Evolutionary conservation across 164 flowering plant genomes (phyloP).

Genomic region (Litsea cubeba): DNA sequence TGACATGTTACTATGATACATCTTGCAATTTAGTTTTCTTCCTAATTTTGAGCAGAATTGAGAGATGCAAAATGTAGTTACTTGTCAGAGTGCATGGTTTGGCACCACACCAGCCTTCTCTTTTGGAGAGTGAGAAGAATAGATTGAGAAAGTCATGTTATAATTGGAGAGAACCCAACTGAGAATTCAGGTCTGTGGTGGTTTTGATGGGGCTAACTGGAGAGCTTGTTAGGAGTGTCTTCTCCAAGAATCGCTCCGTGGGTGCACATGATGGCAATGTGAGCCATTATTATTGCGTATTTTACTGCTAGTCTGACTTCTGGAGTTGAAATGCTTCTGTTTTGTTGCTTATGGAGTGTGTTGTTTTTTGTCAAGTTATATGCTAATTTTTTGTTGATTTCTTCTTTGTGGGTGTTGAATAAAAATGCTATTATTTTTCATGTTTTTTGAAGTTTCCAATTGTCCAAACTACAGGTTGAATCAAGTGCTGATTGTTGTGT

Average conservation of each 20-base stretch:
- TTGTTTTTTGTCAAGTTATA: neutral
- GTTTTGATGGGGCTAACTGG: slow-evolving; percentile 61
- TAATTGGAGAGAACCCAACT: slow-evolving; percentile 13
- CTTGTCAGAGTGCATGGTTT: neutral
- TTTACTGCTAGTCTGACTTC: neutral
- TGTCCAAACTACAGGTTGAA: no score
- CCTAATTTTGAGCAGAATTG: no score
- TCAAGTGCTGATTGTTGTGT: no score
- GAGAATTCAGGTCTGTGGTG: slow-evolving; percentile 18
- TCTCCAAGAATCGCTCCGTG: slow-evolving; percentile 49
- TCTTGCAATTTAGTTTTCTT: no score
- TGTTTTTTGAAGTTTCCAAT: no score
- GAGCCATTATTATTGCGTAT: slow-evolving; percentile 10
- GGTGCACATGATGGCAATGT: slow-evolving; percentile 36
- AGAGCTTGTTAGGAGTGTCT: slow-evolving; percentile 57
- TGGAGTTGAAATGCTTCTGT: neutral
- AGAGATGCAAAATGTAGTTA: no score
- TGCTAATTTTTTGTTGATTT: neutral
- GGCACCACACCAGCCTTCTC: neutral
- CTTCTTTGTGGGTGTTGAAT: no score
- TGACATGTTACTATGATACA: no score
- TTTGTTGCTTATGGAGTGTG: neutral
- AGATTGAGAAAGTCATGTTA: no score
- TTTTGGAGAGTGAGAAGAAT: neutral
- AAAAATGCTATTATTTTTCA: no score